Conservation (phyloP, 2,329 filamentous ascomycete genomes). For the Hirsutella minnesotensis region DNA sequence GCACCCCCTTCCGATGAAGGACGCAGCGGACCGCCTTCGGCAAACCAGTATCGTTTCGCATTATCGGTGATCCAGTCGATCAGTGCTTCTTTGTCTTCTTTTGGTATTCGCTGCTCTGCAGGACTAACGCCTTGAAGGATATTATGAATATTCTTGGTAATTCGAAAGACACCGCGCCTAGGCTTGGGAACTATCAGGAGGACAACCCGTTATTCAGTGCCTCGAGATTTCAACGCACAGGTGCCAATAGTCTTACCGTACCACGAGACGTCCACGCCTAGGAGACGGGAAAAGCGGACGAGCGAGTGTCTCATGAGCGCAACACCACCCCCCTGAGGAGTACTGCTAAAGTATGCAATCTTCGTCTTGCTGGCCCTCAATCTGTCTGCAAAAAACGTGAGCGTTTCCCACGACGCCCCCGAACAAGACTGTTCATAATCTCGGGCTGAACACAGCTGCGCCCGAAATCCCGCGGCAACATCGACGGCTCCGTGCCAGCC, state of each 20-base stretch:
- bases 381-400: conserved; percentile 49
- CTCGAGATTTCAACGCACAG: no score
- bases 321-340: conserved; percentile 72
- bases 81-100: conserved; percentile 50
- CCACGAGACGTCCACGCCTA: conserved; percentile 63
- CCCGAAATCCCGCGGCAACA: conserved; percentile 55
- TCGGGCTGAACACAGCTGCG: conserved; percentile 42
- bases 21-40: conserved; percentile 53
- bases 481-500: conserved; percentile 58
- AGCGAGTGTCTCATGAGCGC: conserved; percentile 73
- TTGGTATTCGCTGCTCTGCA: conserved; percentile 50
- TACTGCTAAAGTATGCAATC: conserved; percentile 69
- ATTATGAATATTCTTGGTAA: conserved; percentile 83
- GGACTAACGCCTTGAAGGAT: conserved; percentile 70
- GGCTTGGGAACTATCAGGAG: conserved; percentile 55
- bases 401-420: conserved; percentile 51
- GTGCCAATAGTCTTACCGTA: no score
- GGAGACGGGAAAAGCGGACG: conserved; percentile 54
- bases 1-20: conserved; percentile 58
- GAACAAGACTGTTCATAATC: conserved; percentile 51
- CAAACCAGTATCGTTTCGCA: conserved; percentile 63
- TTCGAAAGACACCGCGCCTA: conserved; percentile 65
- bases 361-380: conserved; percentile 53
- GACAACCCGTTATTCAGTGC: conserved; percentile 8
- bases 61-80: conserved; percentile 64